Percentiles rank a stretch among this genome's conserved stretches.
Evolutionary conservation across 2,329 filamentous ascomycete species (phyloP).

Genomic region (Phoma sp.): DNA sequence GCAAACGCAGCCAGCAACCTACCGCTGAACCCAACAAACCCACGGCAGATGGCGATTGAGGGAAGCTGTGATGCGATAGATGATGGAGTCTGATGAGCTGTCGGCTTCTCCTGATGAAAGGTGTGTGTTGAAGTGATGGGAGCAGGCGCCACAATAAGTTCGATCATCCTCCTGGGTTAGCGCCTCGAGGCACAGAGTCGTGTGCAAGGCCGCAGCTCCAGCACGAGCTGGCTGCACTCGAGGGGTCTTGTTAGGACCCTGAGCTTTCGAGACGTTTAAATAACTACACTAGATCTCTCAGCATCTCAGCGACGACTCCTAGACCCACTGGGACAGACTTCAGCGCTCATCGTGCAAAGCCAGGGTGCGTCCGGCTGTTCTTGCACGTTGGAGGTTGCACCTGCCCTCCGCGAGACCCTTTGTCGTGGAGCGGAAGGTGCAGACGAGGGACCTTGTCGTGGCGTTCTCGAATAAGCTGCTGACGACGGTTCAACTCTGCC

Average conservation of each 20-base stretch:
- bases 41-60: background rate
- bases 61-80: background rate
- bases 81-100: slow-evolving; percentile 7
- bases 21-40: background rate
- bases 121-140: slow-evolving; percentile 13
- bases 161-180: slow-evolving; percentile 7
- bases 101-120: slow-evolving; percentile 8
- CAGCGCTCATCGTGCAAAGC: background rate
- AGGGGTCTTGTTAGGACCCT: too few species aligned
- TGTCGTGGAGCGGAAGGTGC: slow-evolving; percentile 1
- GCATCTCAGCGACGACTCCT: background rate
- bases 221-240: background rate
- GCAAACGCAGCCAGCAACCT: slow-evolving; percentile 4
- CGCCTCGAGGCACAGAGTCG: background rate
- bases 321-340: background rate
- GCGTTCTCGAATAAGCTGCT: slow-evolving; percentile 13
- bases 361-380: background rate
- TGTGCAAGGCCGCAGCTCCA: background rate
- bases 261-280: background rate
- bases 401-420: background rate
- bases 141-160: slow-evolving; percentile 13
- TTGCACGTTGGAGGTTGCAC: slow-evolving; percentile 9
- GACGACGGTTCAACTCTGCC: slow-evolving; percentile 6
- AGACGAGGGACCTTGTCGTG: slow-evolving; percentile 8
- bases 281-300: background rate